phyloP scores from a whole-genome alignment of 2,329 filamentous ascomycete species.

The Diaporthe sp. region DNA sequence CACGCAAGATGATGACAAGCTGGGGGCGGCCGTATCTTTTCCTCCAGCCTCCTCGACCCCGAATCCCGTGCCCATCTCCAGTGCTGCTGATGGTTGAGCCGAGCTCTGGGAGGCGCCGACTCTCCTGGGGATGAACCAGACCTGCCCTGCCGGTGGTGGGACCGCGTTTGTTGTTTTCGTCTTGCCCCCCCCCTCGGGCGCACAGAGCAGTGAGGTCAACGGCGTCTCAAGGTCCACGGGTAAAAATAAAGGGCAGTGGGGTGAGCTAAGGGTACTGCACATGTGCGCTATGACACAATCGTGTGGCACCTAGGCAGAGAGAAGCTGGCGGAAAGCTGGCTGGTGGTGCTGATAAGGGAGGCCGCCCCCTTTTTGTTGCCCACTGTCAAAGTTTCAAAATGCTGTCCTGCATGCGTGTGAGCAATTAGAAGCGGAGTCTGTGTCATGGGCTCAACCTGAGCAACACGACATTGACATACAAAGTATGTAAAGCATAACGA shows the following conservation, averaged over 20 bases:
- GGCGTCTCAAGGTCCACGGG: neutral
- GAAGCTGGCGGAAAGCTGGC: slow-evolving; percentile 8
- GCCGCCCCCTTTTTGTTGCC: slow-evolving; percentile 2
- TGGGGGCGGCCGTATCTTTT: neutral
- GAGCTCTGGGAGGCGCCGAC: neutral
- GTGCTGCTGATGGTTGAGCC: neutral
- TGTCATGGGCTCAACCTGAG: neutral
- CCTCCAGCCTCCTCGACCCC: neutral
- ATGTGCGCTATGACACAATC: slow-evolving; percentile 21
- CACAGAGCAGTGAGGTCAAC: neutral
- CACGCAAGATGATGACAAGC: slow-evolving; percentile 26
- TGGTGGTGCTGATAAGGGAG: slow-evolving; percentile 8
- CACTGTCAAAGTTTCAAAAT: slow-evolving; percentile 18
- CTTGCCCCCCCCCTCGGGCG: neutral
- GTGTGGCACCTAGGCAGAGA: slow-evolving; percentile 15
- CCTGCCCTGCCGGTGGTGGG: neutral
- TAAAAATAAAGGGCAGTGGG: neutral
- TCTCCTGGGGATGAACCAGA: neutral
- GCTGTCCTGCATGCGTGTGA: slow-evolving; percentile 11
- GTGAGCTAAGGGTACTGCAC: neutral
- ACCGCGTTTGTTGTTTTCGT: neutral
- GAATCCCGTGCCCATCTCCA: neutral
- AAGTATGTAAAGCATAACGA: neutral
- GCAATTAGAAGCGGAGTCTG: slow-evolving; percentile 5
- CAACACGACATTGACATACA: neutral